phyloP scores from a whole-genome alignment of 768 basidiomycete genomes.

The Hortiboletus campestris region DNA sequence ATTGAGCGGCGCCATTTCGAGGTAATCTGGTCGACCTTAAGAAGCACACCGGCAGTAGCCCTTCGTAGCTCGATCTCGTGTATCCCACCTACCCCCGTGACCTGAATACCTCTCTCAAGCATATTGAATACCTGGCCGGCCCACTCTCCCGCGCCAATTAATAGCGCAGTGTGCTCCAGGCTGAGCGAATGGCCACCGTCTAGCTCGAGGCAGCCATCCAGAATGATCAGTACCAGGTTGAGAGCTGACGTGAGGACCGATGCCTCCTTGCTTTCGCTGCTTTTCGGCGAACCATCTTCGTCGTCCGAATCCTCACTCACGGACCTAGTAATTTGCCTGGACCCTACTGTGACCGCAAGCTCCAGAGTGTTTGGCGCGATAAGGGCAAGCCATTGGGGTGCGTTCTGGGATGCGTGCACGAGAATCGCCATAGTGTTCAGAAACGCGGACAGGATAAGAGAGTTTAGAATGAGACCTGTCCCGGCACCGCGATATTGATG shows the following conservation, averaged over 20 bases:
- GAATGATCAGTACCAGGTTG: slow-evolving; percentile 71
- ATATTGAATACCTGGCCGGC: slow-evolving; percentile 60
- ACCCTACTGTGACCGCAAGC: slow-evolving; percentile 77
- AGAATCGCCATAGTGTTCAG: slow-evolving; percentile 75
- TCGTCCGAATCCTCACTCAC: slow-evolving; percentile 37
- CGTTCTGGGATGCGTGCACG: slow-evolving; percentile 78
- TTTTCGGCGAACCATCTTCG: slow-evolving; percentile 20
- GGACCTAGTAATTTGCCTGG: slow-evolving; percentile 52
- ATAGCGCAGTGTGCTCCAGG: slow-evolving; percentile 68
- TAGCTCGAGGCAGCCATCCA: slow-evolving; percentile 72
- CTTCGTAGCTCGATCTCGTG: slow-evolving; percentile 61
- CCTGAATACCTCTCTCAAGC: slow-evolving; percentile 62
- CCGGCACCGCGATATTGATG: slow-evolving; percentile 69
- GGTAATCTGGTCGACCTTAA: slow-evolving; percentile 74
- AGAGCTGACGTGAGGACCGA: slow-evolving; percentile 71
- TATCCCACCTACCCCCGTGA: slow-evolving; percentile 64
- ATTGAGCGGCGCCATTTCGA: slow-evolving; percentile 69
- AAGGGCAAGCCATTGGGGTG: slow-evolving; percentile 76
- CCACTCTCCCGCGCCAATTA: slow-evolving; percentile 81
- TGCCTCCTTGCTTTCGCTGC: slow-evolving; percentile 53
- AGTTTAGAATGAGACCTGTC: slow-evolving; percentile 78
- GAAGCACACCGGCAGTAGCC: slow-evolving; percentile 74
- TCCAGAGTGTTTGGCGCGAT: slow-evolving; percentile 82
- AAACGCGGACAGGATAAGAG: slow-evolving; percentile 73
- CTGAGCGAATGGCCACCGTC: slow-evolving; percentile 76